phyloP scores from a whole-genome alignment of 352 stramenopile genomes.

The Phytophthora gonapodyides region DNA sequence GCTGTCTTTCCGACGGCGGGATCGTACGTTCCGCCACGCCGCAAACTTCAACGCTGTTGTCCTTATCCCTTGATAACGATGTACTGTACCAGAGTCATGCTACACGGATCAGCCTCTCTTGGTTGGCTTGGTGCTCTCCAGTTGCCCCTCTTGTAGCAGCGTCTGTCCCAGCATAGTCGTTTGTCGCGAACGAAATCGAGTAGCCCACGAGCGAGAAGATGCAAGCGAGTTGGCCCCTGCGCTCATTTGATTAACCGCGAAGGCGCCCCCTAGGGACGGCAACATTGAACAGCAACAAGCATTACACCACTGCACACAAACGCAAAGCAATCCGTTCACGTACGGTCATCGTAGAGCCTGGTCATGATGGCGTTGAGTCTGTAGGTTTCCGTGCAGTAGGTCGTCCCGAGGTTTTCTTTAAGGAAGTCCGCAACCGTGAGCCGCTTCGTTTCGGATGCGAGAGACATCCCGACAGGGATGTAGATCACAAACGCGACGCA shows the following conservation, averaged over 20 bases:
- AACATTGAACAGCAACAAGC: background rate
- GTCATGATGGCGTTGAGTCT: constrained; percentile 41
- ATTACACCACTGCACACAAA: background rate
- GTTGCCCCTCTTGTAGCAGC: background rate
- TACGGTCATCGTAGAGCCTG: constrained; percentile 63
- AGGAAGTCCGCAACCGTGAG: constrained; percentile 42
- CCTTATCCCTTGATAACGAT: too few relatives aligned
- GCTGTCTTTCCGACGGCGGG: constrained; percentile 19
- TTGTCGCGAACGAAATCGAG: constrained; percentile 52
- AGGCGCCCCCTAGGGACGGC: constrained; percentile 24
- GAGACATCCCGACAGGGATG: constrained; percentile 35
- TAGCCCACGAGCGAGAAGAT: constrained; percentile 66
- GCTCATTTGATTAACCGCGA: constrained; percentile 47
- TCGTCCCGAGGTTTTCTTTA: constrained; percentile 33
- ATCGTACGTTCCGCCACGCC: constrained; percentile 7
- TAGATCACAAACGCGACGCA: constrained; percentile 50
- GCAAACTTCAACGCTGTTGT: constrained; percentile 19
- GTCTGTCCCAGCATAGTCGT: constrained; percentile 30
- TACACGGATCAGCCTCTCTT: constrained; percentile 6
- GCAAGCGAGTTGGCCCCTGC: constrained; percentile 51
- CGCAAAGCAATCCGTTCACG: background rate
- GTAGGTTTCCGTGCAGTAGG: constrained; percentile 55
- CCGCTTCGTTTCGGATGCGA: constrained; percentile 26
- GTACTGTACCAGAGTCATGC: background rate
- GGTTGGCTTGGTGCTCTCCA: background rate